Evolutionary conservation across 2,329 filamentous ascomycete genomes (phyloP), one percentile per base, ranked within the genome.

Genomic region (Exutisphaerella laricina): DNA sequence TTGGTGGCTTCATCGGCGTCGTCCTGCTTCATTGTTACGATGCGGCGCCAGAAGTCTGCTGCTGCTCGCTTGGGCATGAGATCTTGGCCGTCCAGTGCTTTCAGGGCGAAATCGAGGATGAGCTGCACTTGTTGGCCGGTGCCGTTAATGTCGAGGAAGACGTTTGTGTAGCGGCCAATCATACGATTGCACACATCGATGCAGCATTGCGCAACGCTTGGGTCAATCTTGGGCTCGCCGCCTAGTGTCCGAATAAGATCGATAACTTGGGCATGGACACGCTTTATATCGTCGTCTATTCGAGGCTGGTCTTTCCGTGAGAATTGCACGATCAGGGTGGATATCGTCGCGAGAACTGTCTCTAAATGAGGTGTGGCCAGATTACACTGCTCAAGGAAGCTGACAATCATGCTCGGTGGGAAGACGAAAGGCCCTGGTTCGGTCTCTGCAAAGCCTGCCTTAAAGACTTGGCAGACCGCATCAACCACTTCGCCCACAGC

Each of bases 361-460:
- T 84, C 83, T 26, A 87, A 70, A 33, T 84, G 73, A 9, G 82
- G 81, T 7, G 77, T 84, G n/a, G 75, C 67, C 26, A 75, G 65
- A 16, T 80, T 75, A 40, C 58, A 63, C 36, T 60, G 59, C 39
- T 74, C 75, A 3, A 75, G 70, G 34, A 92, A 71, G 30, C 79
- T 71, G 8, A 80, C 77, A n/a, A 85, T 78, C 50, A 79, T 72
- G 1, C 73, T 67, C 0, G 83, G 72, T 2, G 82, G 75, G 47
- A 94, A 79, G 6, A 89, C 85, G 55, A 92, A 90, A 1, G 85
- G 84, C 0, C 86, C 86, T 3, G 83, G 78, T 18, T 80, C 76
- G 0, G 73, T 75, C 62, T 94, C 87, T 1, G 81, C 81, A 57
- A 89, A 89, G 0, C 87, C 87, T 14, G 80, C 77, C 29, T 81